Percentiles rank a stretch among this genome's conserved stretches.
phyloP scores from a whole-genome alignment of 2,329 filamentous ascomycete species.

The Coniochaeta prunicola region DNA sequence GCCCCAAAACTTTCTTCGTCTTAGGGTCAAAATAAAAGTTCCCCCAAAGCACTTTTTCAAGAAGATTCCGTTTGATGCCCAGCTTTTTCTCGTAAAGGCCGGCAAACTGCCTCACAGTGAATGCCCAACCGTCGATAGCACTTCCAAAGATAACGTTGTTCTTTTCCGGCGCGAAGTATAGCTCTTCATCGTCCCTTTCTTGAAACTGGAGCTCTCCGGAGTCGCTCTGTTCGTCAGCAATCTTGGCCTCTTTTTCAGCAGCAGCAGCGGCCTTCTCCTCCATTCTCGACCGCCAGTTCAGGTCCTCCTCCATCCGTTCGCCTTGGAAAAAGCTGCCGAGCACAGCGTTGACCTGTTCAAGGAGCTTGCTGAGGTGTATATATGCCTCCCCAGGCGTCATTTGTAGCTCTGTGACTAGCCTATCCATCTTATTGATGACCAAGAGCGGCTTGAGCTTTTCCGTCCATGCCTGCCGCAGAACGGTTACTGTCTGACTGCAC shows the following conservation, averaged over 20 bases:
- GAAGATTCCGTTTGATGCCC: conserved; percentile 77
- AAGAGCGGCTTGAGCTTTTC: conserved; percentile 92
- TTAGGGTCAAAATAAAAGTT: conserved; percentile 96
- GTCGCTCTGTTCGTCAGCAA: conserved; percentile 42
- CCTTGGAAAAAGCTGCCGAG: conserved; percentile 97
- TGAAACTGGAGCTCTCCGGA: conserved; percentile 66
- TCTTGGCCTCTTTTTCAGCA: conserved; percentile 49
- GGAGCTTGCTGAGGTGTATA: conserved; percentile 75
- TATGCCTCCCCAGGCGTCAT: conserved; percentile 90
- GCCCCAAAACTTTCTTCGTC: conserved; percentile 83
- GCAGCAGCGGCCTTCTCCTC: conserved; percentile 76
- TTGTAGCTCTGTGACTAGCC: conserved; percentile 86
- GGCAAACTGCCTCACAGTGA: conserved; percentile 92
- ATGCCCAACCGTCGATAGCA: conserved; percentile 97
- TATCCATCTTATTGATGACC: conserved; percentile 98
- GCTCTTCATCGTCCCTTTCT: conserved; percentile 89
- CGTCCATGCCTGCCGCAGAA: conserved; percentile 88
- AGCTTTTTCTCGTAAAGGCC: conserved; percentile 93
- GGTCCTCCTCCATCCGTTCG: conserved; percentile 95
- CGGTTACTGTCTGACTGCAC: conserved; percentile 96
- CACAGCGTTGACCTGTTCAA: conserved; percentile 96
- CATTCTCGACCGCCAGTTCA: conserved; percentile 90
- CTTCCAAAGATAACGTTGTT: conserved; percentile 99
- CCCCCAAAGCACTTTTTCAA: conserved; percentile 96
- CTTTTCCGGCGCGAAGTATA: conserved; percentile 96